These are phyloP conservation scores for Cucumis hystrix DNA, from an alignment of 306 rosid genomes.

Conservation along the genomic window DNA sequence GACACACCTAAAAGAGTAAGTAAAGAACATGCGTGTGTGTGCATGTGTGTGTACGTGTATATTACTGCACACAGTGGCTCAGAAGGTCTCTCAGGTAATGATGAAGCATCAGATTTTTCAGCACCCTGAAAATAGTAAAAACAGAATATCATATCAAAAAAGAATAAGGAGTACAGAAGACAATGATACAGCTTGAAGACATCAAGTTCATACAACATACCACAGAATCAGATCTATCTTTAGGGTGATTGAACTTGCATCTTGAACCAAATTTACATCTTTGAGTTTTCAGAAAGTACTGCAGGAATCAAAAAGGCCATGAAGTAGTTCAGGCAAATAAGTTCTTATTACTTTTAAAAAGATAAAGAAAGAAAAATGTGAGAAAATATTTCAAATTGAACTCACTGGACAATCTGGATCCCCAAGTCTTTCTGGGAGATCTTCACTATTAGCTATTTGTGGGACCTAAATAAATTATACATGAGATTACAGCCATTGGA, in stretches of 20 bases:
- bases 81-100: constrained; percentile 80
- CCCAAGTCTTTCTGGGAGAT: constrained; percentile 83
- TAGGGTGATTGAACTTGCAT: constrained; percentile 96
- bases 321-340: constrained; percentile 8
- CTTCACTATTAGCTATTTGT: constrained; percentile 38
- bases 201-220: constrained; percentile 16
- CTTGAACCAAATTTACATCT: constrained; percentile 86
- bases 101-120: constrained; percentile 42
- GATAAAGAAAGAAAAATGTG: neutral
- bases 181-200: constrained; percentile 6
- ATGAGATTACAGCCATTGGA: neutral
- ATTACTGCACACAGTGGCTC: constrained; percentile 84
- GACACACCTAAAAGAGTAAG: neutral
- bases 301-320: constrained; percentile 13
- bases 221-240: constrained; percentile 18
- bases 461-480: constrained; percentile 46
- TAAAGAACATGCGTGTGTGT: constrained; percentile 1
- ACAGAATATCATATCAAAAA: constrained; percentile 3
- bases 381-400: constrained; percentile 10
- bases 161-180: neutral
- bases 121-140: constrained; percentile 24
- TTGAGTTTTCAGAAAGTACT: constrained; percentile 86
- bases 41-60: constrained; percentile 11
- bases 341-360: constrained; percentile 8
- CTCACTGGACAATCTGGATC: constrained; percentile 92